Evolutionary conservation across 345 rosid genomes (phyloP).

Genomic region (Moringa oleifera): DNA sequence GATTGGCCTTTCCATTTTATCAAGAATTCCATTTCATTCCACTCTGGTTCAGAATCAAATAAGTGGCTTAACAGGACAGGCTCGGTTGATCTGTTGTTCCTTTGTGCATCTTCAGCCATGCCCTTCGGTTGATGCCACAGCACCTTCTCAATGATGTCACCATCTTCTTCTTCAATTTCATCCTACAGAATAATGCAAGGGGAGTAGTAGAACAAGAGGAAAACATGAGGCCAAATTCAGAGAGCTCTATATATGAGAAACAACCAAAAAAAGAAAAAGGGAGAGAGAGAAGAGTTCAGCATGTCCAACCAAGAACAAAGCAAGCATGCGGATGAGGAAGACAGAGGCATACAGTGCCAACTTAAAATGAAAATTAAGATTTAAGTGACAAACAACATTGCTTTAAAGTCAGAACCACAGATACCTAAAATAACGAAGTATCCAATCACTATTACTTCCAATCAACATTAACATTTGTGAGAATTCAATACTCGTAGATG

Average conservation of each 20-base stretch:
- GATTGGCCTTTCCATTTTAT: constrained; percentile 99
- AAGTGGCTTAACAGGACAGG: constrained; percentile 70
- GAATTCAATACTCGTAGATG: too few relatives aligned
- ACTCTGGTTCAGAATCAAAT: constrained; percentile 76
- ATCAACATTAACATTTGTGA: too few relatives aligned
- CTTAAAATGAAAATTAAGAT: too few relatives aligned
- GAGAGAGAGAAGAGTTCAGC: too few relatives aligned
- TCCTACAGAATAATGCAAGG: constrained; percentile 44
- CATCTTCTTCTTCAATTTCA: constrained; percentile 93
- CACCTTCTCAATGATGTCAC: constrained; percentile 90
- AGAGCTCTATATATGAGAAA: too few relatives aligned
- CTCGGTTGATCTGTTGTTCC: constrained; percentile 54
- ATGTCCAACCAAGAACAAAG: too few relatives aligned
- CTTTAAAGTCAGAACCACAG: background rate
- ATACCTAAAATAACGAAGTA: too few relatives aligned
- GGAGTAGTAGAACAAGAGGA: background rate
- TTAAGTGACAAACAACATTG: background rate
- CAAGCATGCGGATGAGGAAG: too few relatives aligned
- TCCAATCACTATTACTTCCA: too few relatives aligned
- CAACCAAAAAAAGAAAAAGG: too few relatives aligned
- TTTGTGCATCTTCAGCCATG: constrained; percentile 63
- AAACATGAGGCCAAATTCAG: background rate
- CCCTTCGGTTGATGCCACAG: constrained; percentile 97
- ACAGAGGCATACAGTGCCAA: background rate
- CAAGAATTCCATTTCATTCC: constrained; percentile 87